Evolutionary conservation across 2,329 filamentous ascomycete species (phyloP), one percentile per base, ranked within the genome.

Genomic region (Pseudocercospora crystallina): DNA sequence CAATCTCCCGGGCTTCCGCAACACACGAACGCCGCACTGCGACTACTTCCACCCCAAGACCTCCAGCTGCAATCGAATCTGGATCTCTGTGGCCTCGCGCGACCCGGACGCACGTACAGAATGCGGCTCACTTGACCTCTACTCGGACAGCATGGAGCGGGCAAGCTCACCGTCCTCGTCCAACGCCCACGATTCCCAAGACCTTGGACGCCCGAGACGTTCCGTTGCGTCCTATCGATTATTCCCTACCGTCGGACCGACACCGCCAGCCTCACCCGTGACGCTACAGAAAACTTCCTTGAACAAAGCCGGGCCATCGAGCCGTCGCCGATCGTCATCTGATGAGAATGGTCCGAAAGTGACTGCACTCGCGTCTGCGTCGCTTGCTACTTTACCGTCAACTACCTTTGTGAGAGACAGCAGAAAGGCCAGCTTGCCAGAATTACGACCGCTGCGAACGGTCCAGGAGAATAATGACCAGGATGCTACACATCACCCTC

Each of bases 241-340:
- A 9, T 65, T 65, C 44, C 63, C 63, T 2, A 53, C 51, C 37
- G 61, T 64, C 40, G 63, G 61, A 32, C 53, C 61, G 12, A 63
- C 59, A 13, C 63, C 61, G 38, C 57, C 61, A 32, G 48, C 54
- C 10, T 60, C 59, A 12, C 62, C 63, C 15, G 57, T 57, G 5
- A 49, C 53, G 30, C 50, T 58, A 17, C 52, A 53, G 47, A 58
- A 49, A 37, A 43, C 48, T 20, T 49, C 44, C 26, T 34, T 54
- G 34, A 35, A 36, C 40, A 60, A 47, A 49, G 54, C 58, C 15
- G 35, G 44, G 40, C 56, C 50, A 29, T 47, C 43, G 33, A 44
- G 47, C 45, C 46, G 56, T 7, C 51, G 59, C 33, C 58, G 62
- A 54, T 62, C 61, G 7, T 56, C 51, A 48, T 64, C 62, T 26